A percentile compares a stretch with the other conserved stretches of the same genome.
phyloP scores from a whole-genome alignment of 2,329 filamentous ascomycete genomes.

The Acephala macrosclerotiorum region DNA sequence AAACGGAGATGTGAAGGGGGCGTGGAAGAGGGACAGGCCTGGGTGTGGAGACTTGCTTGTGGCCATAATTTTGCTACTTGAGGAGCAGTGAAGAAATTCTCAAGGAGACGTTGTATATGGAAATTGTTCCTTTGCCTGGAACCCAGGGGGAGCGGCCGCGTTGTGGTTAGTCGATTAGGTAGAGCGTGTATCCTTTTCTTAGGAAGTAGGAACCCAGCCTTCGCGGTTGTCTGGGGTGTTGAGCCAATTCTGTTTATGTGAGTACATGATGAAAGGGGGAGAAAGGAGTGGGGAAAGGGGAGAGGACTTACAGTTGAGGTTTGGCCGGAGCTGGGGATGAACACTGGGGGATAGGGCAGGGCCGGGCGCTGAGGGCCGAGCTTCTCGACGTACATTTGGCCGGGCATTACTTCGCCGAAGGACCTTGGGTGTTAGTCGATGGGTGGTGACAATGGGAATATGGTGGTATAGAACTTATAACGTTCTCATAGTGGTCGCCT shows the following conservation, averaged over 20 bases:
- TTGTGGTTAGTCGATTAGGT: conserved; percentile 7
- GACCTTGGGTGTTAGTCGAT: background rate
- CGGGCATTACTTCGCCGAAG: conserved; percentile 5
- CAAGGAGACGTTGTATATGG: conserved; percentile 5
- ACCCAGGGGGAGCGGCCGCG: conserved; percentile 8
- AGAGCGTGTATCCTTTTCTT: background rate
- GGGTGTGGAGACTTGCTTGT: background rate
- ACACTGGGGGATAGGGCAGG: conserved; percentile 15
- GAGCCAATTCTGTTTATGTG: background rate
- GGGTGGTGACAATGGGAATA: background rate
- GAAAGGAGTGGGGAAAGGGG: background rate
- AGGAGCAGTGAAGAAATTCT: conserved; percentile 2
- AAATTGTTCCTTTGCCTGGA: background rate
- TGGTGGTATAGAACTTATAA: background rate
- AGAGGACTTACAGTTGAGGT: conserved; percentile 14
- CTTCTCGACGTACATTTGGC: conserved; percentile 56
- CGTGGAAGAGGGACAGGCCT: background rate
- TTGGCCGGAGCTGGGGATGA: conserved; percentile 13
- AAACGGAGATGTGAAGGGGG: no score
- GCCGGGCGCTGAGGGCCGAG: conserved; percentile 43
- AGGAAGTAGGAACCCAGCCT: conserved; percentile 11
- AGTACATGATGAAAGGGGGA: background rate
- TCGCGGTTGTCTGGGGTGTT: conserved; percentile 4
- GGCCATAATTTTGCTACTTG: background rate
- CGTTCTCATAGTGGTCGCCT: conserved; percentile 9